Percentiles rank a stretch among this genome's conserved stretches.
These are phyloP conservation scores for Boletellus emodensis DNA, from an alignment of 768 basidiomycete genomes.

Conservation along the genomic window DNA sequence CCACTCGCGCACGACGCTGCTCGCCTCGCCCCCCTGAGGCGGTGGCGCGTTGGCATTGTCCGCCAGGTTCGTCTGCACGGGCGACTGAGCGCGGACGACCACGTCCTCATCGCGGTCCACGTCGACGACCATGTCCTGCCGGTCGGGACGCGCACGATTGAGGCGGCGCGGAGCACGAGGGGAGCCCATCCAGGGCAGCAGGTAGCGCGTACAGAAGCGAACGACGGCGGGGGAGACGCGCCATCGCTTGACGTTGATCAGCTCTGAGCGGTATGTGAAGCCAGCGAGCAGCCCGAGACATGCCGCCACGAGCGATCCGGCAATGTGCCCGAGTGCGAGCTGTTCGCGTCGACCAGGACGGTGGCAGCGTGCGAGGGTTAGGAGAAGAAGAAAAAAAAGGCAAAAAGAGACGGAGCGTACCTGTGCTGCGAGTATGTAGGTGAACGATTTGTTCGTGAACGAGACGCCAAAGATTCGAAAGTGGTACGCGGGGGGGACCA, in stretches of 20 bases:
- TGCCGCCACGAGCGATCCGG: constrained; percentile 60
- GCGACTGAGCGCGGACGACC: constrained; percentile 56
- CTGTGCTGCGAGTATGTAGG: constrained; percentile 69
- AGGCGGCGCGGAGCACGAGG: constrained; percentile 59
- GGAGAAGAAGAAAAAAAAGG: background rate
- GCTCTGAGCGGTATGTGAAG: constrained; percentile 78
- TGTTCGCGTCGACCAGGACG: constrained; percentile 28
- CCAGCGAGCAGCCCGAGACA: constrained; percentile 66
- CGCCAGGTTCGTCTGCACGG: constrained; percentile 23
- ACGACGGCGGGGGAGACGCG: constrained; percentile 63
- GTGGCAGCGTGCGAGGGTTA: background rate
- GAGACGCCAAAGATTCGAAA: constrained; percentile 73
- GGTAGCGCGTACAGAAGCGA: constrained; percentile 49
- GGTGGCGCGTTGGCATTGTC: constrained; percentile 14
- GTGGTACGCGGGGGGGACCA: constrained; percentile 72
- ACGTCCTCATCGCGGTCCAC: constrained; percentile 55
- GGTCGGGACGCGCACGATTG: constrained; percentile 72
- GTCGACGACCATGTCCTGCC: constrained; percentile 15
- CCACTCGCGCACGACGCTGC: constrained; percentile 68
- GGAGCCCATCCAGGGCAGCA: constrained; percentile 67
- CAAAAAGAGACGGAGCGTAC: constrained; percentile 37
- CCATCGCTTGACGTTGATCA: constrained; percentile 75
- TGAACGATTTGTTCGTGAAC: constrained; percentile 72
- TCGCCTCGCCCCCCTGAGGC: constrained; percentile 21
- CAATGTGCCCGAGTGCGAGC: constrained; percentile 67